Conservation (phyloP, 495 filamentous ascomycete species). For the Penicillium cosmopolitanum region DNA sequence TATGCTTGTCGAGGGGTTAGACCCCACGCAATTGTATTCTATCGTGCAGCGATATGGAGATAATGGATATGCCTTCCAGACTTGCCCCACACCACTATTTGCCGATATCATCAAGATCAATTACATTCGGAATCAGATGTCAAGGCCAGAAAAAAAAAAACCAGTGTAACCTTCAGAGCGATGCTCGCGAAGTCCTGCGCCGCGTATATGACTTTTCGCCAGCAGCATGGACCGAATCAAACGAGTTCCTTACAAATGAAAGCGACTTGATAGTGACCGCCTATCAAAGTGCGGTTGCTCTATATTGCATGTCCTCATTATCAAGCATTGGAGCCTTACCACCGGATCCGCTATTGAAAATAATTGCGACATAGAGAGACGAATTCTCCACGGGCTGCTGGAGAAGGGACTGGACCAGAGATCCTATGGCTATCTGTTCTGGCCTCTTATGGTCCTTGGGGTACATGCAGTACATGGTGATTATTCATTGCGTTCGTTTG, state of each 20-base stretch:
- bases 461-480: slow-evolving; percentile 29
- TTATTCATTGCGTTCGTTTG: slow-evolving; percentile 22
- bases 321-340: slow-evolving; percentile 34
- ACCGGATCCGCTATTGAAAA: slow-evolving; percentile 9
- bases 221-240: slow-evolving; percentile 30
- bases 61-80: slow-evolving; percentile 23
- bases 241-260: slow-evolving; percentile 22
- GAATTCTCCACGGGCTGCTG: slow-evolving; percentile 22
- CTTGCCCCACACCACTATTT: slow-evolving; percentile 17
- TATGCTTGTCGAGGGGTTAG: slow-evolving; percentile 17
- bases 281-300: slow-evolving; percentile 30
- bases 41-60: slow-evolving; percentile 19
- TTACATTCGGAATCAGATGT: neutral
- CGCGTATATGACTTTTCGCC: slow-evolving; percentile 26
- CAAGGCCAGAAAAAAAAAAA: neutral
- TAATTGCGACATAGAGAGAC: slow-evolving; percentile 8
- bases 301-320: slow-evolving; percentile 37
- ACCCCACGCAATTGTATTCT: slow-evolving; percentile 23
- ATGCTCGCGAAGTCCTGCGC: slow-evolving; percentile 20
- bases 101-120: slow-evolving; percentile 8
- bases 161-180: neutral
- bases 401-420: slow-evolving; percentile 16
- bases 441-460: slow-evolving; percentile 39
- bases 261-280: slow-evolving; percentile 25
- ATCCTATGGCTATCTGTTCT: slow-evolving; percentile 29